phyloP scores from a whole-genome alignment of 1,284 basidiomycete species.

The Golubevia sp. region DNA sequence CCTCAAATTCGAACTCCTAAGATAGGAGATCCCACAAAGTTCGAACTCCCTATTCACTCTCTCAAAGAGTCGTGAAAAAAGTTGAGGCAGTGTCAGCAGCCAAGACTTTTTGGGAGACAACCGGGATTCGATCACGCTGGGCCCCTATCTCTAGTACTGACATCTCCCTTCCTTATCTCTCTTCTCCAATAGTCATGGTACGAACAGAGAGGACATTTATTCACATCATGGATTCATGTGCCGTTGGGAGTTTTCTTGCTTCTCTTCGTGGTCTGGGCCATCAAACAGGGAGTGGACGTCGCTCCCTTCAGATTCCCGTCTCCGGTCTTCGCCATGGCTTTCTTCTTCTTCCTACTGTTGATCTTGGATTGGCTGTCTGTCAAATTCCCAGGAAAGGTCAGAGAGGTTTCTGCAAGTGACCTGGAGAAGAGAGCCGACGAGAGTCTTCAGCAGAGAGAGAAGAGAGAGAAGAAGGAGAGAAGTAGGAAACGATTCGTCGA shows the following conservation, averaged over 20 bases:
- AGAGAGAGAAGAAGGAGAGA: too few species aligned
- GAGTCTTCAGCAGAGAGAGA: too few species aligned
- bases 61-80: too few species aligned
- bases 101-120: too few species aligned
- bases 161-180: not conserved
- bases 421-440: too few species aligned
- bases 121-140: too few species aligned
- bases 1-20: too few species aligned
- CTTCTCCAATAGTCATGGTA: constrained; percentile 15
- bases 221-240: constrained; percentile 43
- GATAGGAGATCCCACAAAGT: too few species aligned
- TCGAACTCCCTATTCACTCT: too few species aligned
- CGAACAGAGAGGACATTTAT: constrained; percentile 18
- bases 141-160: too few species aligned
- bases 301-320: constrained; percentile 41
- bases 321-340: constrained; percentile 33
- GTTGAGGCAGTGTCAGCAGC: too few species aligned
- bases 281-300: constrained; percentile 30
- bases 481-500: constrained; percentile 16
- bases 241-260: constrained; percentile 20
- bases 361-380: constrained; percentile 28
- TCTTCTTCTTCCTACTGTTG: constrained; percentile 28
- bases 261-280: constrained; percentile 15
- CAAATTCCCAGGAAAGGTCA: constrained; percentile 14
- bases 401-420: too few species aligned